Base-by-base conservation (phyloP, 805 yeast genomes). In the Yarrowia porcina region DNA sequence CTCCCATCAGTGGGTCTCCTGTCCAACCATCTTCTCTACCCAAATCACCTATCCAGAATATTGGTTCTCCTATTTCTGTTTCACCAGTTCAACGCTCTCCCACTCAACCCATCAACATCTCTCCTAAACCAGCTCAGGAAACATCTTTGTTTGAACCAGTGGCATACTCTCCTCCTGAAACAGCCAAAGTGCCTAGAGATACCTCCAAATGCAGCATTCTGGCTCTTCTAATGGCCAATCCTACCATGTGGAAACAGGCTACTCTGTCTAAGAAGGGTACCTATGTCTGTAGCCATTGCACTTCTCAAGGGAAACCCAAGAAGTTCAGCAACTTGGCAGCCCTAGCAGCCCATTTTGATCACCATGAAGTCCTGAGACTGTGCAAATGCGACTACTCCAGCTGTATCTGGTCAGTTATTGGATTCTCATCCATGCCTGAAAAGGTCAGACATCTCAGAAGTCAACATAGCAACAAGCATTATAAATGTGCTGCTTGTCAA, bases 251-350 rank as follows among this genome's bases (percentile, higher is more conserved):
- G 59, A 11, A n/a, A 3, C 59, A 52, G 33, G 59, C 59, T 1
- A 52, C 27, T 10, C 17, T 35, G 7, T 25, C 59, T n/a, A 52
- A 52, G 17, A 52, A 52, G n/a, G 59, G 59, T n/a, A 36, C 36
- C 42, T 52, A 52, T n/a, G 59, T 52, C 15, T 52, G 59, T 25
- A 52, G 44, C 21, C 59, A 52, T 17, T 52, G 59, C 33, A 52
- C 59, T 4, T 18, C 32, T 2, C 44, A 18, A 15, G 54, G 54
- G 17, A 30, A 30, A 18, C 25, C 15, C 18, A 4, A 25, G 3
- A 30, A 32, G 54, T 47, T 47, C 20, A 20, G 27, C 25, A 47
- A 33, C 15, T 27, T 47, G 20, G 59, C 59, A 2, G 30, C 41
- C 2, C 44, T 52, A 15, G 59, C 59, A 2, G 59, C 59, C 17